phyloP scores from a whole-genome alignment of 768 basidiomycete species.

The Suillus variegatus region DNA sequence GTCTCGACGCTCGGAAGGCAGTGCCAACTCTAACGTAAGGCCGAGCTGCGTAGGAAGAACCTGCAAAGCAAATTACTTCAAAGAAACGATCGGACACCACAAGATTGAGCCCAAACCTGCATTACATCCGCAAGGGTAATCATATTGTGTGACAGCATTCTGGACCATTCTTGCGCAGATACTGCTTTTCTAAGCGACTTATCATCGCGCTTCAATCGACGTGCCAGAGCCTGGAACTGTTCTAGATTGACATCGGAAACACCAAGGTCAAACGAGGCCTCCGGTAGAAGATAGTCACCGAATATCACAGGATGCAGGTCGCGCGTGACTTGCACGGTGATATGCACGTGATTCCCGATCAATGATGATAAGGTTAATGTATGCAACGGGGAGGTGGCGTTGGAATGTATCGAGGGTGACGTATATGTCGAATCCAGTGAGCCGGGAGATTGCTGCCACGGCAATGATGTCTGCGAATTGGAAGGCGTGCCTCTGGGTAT shows the following conservation, averaged over 20 bases:
- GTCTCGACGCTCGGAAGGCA: conserved; percentile 54
- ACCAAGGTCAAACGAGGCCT: conserved; percentile 69
- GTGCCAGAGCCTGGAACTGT: conserved; percentile 76
- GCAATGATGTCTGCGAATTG: conserved; percentile 38
- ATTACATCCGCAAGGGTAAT: conserved; percentile 75
- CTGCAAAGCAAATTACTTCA: conserved; percentile 36
- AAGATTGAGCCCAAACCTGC: conserved; percentile 48
- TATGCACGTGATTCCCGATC: conserved; percentile 83
- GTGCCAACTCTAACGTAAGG: conserved; percentile 82
- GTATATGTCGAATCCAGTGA: conserved; percentile 59
- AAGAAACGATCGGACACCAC: conserved; percentile 10
- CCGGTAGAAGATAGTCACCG: conserved; percentile 74
- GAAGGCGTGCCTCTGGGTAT: conserved; percentile 28
- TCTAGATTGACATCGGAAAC: conserved; percentile 82
- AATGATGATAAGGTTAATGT: conserved; percentile 87
- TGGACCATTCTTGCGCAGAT: conserved; percentile 46
- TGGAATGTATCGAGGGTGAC: conserved; percentile 68
- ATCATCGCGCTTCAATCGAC: conserved; percentile 45
- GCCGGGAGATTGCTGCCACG: conserved; percentile 33
- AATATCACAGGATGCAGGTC: conserved; percentile 90
- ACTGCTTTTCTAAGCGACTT: conserved; percentile 32
- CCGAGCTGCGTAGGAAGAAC: conserved; percentile 63
- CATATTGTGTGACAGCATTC: conserved; percentile 54
- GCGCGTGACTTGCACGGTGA: conserved; percentile 88
- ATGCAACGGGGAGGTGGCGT: conserved; percentile 47